phyloP scores from a whole-genome alignment of 2,329 filamentous ascomycete species.

The Apiospora pterosperma region DNA sequence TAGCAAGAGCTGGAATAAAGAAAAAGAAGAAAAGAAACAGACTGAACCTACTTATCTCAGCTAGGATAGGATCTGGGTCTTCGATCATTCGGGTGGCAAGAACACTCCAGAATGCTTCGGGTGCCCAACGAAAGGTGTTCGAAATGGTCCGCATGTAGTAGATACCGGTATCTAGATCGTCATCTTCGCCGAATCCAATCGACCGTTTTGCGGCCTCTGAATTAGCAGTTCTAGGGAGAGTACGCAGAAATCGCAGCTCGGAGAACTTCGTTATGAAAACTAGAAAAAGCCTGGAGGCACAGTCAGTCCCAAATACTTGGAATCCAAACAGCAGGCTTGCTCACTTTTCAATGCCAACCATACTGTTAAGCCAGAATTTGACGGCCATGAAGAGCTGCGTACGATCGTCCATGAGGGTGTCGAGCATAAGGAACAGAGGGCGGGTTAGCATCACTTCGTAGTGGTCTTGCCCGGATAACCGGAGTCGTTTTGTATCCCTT shows the following conservation, averaged over 20 bases:
- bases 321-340: constrained; percentile 15
- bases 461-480: constrained; percentile 54
- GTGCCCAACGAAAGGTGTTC: constrained; percentile 67
- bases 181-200: constrained; percentile 45
- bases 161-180: constrained; percentile 72
- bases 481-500: constrained; percentile 28
- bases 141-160: constrained; percentile 76
- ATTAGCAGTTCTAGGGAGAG: constrained; percentile 19
- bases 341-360: constrained; percentile 61
- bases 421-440: constrained; percentile 78
- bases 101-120: constrained; percentile 66
- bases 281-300: constrained; percentile 50
- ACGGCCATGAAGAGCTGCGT: constrained; percentile 74
- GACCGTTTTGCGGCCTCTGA: constrained; percentile 22
- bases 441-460: constrained; percentile 75
- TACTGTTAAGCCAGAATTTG: constrained; percentile 73
- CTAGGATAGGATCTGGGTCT: constrained; percentile 41
- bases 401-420: constrained; percentile 69
- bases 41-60: constrained; percentile 47
- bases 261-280: constrained; percentile 58
- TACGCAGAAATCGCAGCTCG: constrained; percentile 50
- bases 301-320: background rate
- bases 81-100: constrained; percentile 61
- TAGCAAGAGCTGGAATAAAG: constrained; percentile 21
- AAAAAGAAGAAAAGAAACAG: background rate